Percentiles rank a stretch among this genome's conserved stretches.
Conservation (phyloP, 768 basidiomycete species). For the Lactarius psammicola region DNA sequence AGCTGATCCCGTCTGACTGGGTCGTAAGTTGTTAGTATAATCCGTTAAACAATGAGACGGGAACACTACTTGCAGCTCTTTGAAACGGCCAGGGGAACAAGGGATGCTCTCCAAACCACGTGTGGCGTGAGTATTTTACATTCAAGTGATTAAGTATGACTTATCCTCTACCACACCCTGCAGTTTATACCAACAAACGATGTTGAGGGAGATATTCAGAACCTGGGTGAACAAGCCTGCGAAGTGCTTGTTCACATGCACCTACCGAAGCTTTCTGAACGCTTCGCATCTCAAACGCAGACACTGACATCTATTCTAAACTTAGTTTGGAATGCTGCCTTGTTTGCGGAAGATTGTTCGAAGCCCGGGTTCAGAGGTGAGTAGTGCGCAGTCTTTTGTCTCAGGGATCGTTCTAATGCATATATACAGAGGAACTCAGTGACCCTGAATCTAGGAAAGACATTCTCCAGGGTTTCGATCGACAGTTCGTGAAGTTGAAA, state of each 20-base stretch:
- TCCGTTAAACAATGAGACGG: background rate
- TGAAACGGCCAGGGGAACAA: background rate
- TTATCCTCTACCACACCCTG: background rate
- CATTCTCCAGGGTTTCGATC: constrained; percentile 2
- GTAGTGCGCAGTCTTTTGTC: background rate
- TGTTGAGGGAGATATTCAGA: constrained; percentile 6
- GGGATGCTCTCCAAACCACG: constrained; percentile 1
- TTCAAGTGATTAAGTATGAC: background rate
- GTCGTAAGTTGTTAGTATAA: background rate
- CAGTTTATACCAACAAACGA: constrained; percentile 10
- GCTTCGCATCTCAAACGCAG: constrained; percentile 2
- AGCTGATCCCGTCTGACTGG: background rate
- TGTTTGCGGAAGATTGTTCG: constrained; percentile 22
- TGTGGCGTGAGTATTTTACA: constrained; percentile 9
- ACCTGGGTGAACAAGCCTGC: constrained; percentile 9
- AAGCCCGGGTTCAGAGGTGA: constrained; percentile 8
- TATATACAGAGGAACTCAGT: constrained; percentile 9
- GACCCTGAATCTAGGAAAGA: background rate
- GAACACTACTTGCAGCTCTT: background rate
- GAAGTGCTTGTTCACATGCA: constrained; percentile 11
- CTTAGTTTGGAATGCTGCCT: constrained; percentile 13
- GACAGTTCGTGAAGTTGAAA: constrained; percentile 6
- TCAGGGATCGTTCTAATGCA: background rate
- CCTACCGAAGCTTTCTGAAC: background rate
- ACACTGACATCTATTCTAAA: constrained; percentile 4